Evolutionary conservation across 176 grass and related monocot species (phyloP), one percentile per base, ranked within the genome.

Genomic region (Triticum monococcum): DNA sequence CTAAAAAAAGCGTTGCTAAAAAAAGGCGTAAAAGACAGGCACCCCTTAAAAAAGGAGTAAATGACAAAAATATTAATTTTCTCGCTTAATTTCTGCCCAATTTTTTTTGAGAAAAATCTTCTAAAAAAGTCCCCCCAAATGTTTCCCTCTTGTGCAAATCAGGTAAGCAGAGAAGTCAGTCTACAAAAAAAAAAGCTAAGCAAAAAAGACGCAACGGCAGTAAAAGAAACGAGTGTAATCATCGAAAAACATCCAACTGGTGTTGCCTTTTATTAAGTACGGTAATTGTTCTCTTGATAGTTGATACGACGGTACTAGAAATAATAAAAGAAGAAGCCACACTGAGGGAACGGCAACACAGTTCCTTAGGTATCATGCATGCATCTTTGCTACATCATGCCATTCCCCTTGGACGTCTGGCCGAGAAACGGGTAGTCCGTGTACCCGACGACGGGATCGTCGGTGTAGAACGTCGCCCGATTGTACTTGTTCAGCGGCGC

Each of bases 361-460:
- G 72, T 25, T 75, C 24, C 5, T 22, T 59, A 22, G 56, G 56
- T 22, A 59, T 59, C 16, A 18, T 54, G 56, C 56, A 18, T 38
- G 1, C 68, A 12, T 70, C 18, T n/a, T 40, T 71, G 68, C 68
- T 72, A 72, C 5, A 72, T 72, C 37, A 43, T n/a, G 69, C 43
- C 72, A 75, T 75, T 75, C 24, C 46, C 72, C 43, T 75, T 45
- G 56, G 1, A 41, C 71, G 8, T 74, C 12, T 75, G 22, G 14
- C 13, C 72, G 26, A 75, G 72, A 75, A 75, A 75, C 72, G 72
- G 43, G 57, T 94, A 92, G 35, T 94, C 90, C 7, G 87, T 91
- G 72, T 92, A 94, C 11, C 92, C 90, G 2, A 88, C 16, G 70
- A 94, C 82, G 2, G 92, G 92, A 20, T 92, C 89, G 12, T 81